Base-by-base conservation (phyloP, 148 eudicot species). In the Tetragonia tetragonoides region DNA sequence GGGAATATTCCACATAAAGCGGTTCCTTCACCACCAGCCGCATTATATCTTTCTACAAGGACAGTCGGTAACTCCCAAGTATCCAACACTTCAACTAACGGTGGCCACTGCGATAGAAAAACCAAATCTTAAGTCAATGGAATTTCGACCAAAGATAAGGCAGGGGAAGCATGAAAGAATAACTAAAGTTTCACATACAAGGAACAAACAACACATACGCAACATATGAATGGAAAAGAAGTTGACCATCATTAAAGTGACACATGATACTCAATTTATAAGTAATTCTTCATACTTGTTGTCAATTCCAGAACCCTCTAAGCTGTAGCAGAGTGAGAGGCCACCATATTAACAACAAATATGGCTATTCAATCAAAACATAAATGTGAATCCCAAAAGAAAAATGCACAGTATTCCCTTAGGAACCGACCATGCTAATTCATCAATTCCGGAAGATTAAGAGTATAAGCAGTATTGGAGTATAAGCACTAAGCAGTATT, bases 1-100 rank as follows among this genome's bases (percentile, higher is more conserved):
- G 99, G 98, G 83, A 95, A 95, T 71, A 95, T 90, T 79, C 98
- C 99, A 88, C 99, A 93, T 57, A 95, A 81, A 60, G 99, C 99
- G 80, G 93, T 93, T 82, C 99, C 99, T 86, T 95, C 99, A 18
- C 99, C 99, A 66, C 98, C 98, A 78, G 91, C 89, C 60, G 97
- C 90, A 84, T 95, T 93, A 77, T 95, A 93, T 82, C 98, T 91
- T 85, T 95, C 98, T 81, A 93, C 80, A 63, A 95, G 89, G 77
- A 93, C 96, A 66, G 88, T 77, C 38, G 99, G 99, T 77, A 95
- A 87, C 97, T 95, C 99, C 97, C 93, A 90, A 40, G 89, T 91
- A 82, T 95, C 97, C 72, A 82, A 88, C 79, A 95, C 99, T 87
- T 95, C 99, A 76, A 95, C 98, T 81, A 90, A 77, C 37, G 98